Base-by-base conservation (phyloP, 495 filamentous ascomycete genomes). In the Penicillium bovifimosum region DNA sequence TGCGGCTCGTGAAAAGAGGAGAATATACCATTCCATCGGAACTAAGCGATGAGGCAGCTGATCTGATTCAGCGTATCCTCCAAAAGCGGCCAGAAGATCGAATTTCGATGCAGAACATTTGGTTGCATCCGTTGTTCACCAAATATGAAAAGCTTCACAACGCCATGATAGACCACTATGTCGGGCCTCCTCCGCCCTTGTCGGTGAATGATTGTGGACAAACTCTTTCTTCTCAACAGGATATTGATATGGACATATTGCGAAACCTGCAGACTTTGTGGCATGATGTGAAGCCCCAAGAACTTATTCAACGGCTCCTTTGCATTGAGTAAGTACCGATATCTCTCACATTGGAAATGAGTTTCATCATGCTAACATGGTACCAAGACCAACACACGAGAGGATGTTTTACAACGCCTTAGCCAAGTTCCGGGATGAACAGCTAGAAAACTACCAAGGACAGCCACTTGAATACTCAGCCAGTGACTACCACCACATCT, bases 381-480 rank as follows among this genome's bases (percentile, higher is more conserved):
- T 3, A 9, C 9, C 2, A 50, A 95, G 89, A 55, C 74, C 77
- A 2, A 96, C 92, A 52, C 86, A 95, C 31, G 89, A 96, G 61
- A 91, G 95, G 56, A 74, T 91, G 61, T 95, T 97, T 58, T 98
- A 97, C 73, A 85, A 80, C 62, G 79, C 92, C 0, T 80, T 98
- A 18, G 69, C 85, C 52, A 85, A 82, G 57, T 91, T 95, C 64
- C 76, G 86, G 17, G 84, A 96, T 45, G 83, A 87, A 32, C 82
- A 90, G 47, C 62, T 95, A 10, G 90, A 96, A 61, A 88, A 95
- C 56, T 96, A 91, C 61, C 78, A 80, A 56, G 79, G 80, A 14
- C 79, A 83, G 47, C 78, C 85, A 3, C 72, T 95, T 14, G 80
- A 80, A 28, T 85, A 91, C 62, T 95, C 91, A 1, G 76, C 86